Evolutionary conservation across 2,329 filamentous ascomycete species (phyloP).

Genomic region (Microdochium bolleyi): DNA sequence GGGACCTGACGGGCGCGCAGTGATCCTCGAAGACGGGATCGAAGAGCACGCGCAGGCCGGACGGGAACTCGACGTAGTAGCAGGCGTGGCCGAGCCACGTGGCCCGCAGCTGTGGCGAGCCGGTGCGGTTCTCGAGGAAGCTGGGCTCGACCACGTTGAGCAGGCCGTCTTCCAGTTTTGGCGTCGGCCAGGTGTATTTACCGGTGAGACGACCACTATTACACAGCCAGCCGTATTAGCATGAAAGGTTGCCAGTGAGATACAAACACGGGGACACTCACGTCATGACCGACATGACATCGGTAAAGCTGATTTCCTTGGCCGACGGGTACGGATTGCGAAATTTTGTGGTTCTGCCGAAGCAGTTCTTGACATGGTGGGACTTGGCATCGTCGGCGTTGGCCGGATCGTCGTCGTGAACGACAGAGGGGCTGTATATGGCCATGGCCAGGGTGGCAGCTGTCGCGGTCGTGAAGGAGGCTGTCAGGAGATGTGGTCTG

Average conservation of each 20-base stretch:
- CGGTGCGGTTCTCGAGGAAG: constrained; percentile 56
- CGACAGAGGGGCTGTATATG: not conserved
- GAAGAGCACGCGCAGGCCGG: constrained; percentile 80
- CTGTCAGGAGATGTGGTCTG: not conserved
- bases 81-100: constrained; percentile 96
- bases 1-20: constrained; percentile 66
- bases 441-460: not conserved
- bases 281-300: not conserved
- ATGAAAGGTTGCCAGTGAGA: not conserved
- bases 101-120: constrained; percentile 57
- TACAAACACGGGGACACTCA: not conserved
- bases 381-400: constrained; percentile 34
- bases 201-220: constrained; percentile 25
- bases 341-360: constrained; percentile 34
- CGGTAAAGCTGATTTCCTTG: not conserved
- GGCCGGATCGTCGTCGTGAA: constrained; percentile 13
- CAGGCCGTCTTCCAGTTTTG: constrained; percentile 43
- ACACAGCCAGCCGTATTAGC: not conserved
- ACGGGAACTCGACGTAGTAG: constrained; percentile 85
- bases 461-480: not conserved
- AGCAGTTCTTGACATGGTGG: constrained; percentile 36
- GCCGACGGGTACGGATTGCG: constrained; percentile 42
- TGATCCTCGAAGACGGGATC: constrained; percentile 89
- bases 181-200: constrained; percentile 47
- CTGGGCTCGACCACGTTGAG: constrained; percentile 59